A percentile compares a stretch with the other conserved stretches of the same genome.
Evolutionary conservation across 2,329 filamentous ascomycete species (phyloP).

Genomic region (Chalaropsis ovoidea): DNA sequence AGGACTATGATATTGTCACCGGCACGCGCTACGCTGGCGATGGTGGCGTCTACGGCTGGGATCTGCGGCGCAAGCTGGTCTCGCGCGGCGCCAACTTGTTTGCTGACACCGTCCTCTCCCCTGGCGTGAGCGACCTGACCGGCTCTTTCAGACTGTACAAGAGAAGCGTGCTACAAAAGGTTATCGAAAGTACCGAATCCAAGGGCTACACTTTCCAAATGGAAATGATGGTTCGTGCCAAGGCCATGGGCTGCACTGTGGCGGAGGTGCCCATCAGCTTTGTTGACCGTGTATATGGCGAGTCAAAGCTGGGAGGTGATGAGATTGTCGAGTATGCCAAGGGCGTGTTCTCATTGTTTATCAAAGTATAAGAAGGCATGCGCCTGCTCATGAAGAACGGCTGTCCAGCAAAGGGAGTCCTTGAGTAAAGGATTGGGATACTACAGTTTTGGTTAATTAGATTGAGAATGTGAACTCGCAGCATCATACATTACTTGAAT

Average conservation of each 20-base stretch:
- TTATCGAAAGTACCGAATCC: conserved; percentile 81
- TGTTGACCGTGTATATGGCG: conserved; percentile 88
- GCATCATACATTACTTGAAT: neutral
- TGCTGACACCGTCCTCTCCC: conserved; percentile 84
- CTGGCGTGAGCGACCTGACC: conserved; percentile 90
- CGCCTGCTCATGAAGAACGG: neutral
- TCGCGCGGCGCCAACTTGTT: conserved; percentile 87
- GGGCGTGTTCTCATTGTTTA: conserved; percentile 66
- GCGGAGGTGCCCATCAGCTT: conserved; percentile 95
- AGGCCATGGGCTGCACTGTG: conserved; percentile 88
- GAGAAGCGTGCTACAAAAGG: conserved; percentile 76
- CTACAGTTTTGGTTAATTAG: conserved; percentile 11
- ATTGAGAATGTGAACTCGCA: neutral
- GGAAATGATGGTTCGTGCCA: conserved; percentile 97
- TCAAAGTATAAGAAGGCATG: conserved; percentile 50
- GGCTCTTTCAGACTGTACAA: conserved; percentile 94
- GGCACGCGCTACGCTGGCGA: conserved; percentile 86
- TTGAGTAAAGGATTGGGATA: conserved; percentile 3
- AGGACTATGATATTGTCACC: conserved; percentile 90
- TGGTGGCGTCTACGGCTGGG: conserved; percentile 91
- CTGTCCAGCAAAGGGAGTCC: neutral
- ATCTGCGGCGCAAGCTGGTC: conserved; percentile 79
- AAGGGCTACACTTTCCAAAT: conserved; percentile 99
- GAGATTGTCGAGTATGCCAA: conserved; percentile 97
- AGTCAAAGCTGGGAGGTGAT: conserved; percentile 85